Evolutionary conservation across 352 stramenopile genomes (phyloP), one percentile per base, ranked within the genome.

Genomic region (Phytophthora niederhauseri): DNA sequence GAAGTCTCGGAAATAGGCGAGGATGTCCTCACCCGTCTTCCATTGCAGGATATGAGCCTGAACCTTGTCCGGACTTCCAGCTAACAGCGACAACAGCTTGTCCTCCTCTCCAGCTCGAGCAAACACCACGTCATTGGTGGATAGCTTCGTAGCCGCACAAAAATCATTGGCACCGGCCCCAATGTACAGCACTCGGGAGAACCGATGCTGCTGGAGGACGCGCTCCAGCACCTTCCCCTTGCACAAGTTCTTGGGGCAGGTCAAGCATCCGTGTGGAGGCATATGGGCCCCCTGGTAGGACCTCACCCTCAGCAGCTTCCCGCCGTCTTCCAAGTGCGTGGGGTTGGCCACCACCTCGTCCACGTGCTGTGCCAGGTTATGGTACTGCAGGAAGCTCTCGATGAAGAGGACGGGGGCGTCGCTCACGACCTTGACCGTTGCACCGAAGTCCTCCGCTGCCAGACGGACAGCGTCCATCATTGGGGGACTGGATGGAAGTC

Each of bases 221-320:
- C 68, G 50, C 20, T 88, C 58, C 26, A 91, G 8, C n/a, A 89
- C 78, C 3, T 41, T 34, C 1, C 83, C 84, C 71, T 90, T 92
- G 80, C 84, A 92, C 78, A 91, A 77, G 54, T 88, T 88, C 22
- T 54, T 20, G 22, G 78, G 77, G 54, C 84, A 92, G 19, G 64
- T 62, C 0, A 45, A 17, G 61, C 84, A 92, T 0, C 64, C 75
- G 58, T 90, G 82, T 24, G 77, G 77, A 11, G 64, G 43, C 4
- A 70, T 12, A n/a, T 81, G 61, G 0, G 57, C 14, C 0, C 49
- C 50, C 12, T 86, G 76, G 61, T 81, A 85, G 14, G 80, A 67
- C 15, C 57, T 63, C 28, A 89, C 74, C 11, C 75, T 65, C 52
- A 90, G 55, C 3, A 64, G 48, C 14, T 72, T 66, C 5, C 46